Conservation (phyloP, 2,329 filamentous ascomycete genomes). For the Monosporascus sp. region DNA sequence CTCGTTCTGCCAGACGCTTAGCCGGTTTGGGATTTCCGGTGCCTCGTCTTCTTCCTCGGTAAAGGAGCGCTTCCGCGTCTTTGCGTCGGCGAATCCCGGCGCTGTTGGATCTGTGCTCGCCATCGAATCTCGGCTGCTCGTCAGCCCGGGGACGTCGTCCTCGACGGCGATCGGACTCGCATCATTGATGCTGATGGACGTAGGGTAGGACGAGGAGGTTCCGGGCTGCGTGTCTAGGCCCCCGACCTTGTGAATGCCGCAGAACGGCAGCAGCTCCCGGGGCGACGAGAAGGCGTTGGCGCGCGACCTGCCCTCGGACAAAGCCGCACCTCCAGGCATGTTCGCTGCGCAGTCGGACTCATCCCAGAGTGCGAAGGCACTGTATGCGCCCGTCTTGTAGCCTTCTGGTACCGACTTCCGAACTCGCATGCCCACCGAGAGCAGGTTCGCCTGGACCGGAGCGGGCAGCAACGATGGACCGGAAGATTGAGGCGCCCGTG, state of each 20-base stretch:
- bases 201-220: slow-evolving; percentile 17
- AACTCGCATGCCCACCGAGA: slow-evolving; percentile 89
- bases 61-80: slow-evolving; percentile 43
- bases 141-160: slow-evolving; percentile 42
- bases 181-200: slow-evolving; percentile 8
- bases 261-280: slow-evolving; percentile 72
- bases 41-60: slow-evolving; percentile 36
- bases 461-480: slow-evolving; percentile 50
- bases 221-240: slow-evolving; percentile 58
- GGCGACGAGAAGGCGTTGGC: slow-evolving; percentile 26
- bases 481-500: slow-evolving; percentile 17
- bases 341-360: slow-evolving; percentile 23
- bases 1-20: slow-evolving; percentile 21
- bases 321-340: slow-evolving; percentile 2
- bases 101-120: slow-evolving; percentile 26
- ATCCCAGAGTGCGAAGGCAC: slow-evolving; percentile 48
- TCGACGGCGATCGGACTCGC: slow-evolving; percentile 11
- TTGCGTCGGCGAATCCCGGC: slow-evolving; percentile 3
- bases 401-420: slow-evolving; percentile 91
- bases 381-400: slow-evolving; percentile 69
- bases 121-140: slow-evolving; percentile 51
- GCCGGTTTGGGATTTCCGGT: slow-evolving; percentile 13
- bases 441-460: slow-evolving; percentile 71
- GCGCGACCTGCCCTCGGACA: slow-evolving; percentile 11
- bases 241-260: slow-evolving; percentile 71